phyloP scores from a whole-genome alignment of 2,329 filamentous ascomycete genomes.

The Aspergillus ustus region DNA sequence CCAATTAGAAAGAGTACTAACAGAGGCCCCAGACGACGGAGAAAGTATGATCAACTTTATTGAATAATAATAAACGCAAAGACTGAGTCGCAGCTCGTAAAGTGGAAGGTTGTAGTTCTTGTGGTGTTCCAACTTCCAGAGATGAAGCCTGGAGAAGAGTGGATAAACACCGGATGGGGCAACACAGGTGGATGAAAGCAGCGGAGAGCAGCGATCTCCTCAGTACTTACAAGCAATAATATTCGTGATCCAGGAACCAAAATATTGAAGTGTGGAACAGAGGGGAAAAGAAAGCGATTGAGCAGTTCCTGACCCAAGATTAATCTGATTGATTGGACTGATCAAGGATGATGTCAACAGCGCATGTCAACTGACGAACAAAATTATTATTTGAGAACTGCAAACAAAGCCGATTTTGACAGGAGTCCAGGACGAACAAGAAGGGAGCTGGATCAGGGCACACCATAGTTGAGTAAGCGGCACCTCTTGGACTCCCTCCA shows the following conservation, averaged over 20 bases:
- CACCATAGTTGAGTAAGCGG: not conserved
- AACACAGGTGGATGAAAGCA: conserved; percentile 14
- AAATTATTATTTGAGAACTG: not conserved
- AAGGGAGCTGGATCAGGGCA: not conserved
- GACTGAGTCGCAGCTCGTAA: not conserved
- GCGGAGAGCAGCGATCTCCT: not conserved
- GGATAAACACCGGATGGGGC: conserved; percentile 13
- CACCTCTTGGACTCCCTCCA: not conserved
- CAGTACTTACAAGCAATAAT: not conserved
- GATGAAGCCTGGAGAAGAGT: conserved; percentile 2
- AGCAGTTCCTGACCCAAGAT: not conserved
- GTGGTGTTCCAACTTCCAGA: not conserved
- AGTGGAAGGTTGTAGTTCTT: conserved; percentile 5
- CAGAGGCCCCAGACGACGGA: not conserved
- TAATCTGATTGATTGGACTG: not conserved
- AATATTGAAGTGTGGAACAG: not conserved
- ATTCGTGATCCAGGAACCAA: not conserved
- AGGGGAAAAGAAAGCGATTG: not conserved
- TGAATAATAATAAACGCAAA: not conserved
- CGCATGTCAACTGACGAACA: not conserved
- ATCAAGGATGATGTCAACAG: not conserved
- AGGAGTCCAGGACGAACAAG: not conserved
- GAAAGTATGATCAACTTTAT: not conserved
- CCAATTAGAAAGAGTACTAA: conserved; percentile 9
- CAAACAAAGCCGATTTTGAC: not conserved